A percentile compares a stretch with the other conserved stretches of the same genome.
These are phyloP conservation scores for Triticum aestivum DNA, from an alignment of 176 grass and related monocot genomes.

Conservation along the genomic window DNA sequence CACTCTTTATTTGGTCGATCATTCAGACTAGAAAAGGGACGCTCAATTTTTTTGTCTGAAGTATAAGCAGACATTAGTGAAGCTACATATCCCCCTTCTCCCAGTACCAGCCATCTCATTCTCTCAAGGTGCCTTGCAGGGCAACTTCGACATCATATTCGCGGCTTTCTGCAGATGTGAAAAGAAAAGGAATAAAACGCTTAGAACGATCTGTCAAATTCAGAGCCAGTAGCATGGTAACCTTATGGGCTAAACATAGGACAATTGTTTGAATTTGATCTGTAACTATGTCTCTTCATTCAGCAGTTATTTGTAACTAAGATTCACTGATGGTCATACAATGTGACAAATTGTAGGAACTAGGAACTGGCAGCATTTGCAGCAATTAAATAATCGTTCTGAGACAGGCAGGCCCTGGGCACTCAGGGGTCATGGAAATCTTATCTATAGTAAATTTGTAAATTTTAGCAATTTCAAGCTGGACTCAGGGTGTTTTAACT, in stretches of 20 bases:
- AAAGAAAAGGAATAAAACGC: not conserved
- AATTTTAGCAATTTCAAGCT: not conserved
- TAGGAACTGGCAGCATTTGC: not conserved
- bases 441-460: not conserved
- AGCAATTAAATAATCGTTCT: not conserved
- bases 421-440: not conserved
- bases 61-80: not conserved
- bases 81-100: not conserved
- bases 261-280: not conserved
- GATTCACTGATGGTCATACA: not conserved
- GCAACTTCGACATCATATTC: conserved; percentile 58
- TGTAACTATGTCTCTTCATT: not conserved
- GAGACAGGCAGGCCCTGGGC: not conserved
- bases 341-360: not conserved
- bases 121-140: conserved; percentile 16
- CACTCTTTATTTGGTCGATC: not conserved
- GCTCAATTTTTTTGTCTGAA: not conserved
- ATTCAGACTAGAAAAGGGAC: not conserved
- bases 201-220: conserved; percentile 21
- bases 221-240: not conserved
- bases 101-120: conserved; percentile 12
- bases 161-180: conserved; percentile 53
- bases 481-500: not conserved
- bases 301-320: not conserved
- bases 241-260: not conserved